Evolutionary conservation across 2,329 filamentous ascomycete species (phyloP), one percentile per base, ranked within the genome.

Genomic region (Aspergillus sp.): DNA sequence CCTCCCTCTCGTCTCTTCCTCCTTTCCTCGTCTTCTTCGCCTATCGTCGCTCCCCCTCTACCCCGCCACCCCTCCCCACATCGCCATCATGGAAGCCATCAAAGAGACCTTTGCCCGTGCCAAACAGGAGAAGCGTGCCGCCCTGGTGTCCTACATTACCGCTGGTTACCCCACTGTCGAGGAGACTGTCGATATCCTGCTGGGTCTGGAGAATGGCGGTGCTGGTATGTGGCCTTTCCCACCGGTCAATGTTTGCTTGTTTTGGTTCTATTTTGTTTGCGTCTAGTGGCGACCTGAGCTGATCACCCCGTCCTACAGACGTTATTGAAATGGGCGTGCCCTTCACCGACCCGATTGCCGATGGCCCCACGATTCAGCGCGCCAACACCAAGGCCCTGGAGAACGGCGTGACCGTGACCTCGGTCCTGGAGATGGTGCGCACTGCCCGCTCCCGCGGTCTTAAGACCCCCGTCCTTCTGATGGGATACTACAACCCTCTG

Each of bases 401-500:
- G 64, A 93, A 99, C 78, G 90, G 91, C 55, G 89, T 97, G 58
- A 95, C 87, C 10, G 88, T 95, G 57, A 79, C 82, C 60, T 85
- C 82, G 48, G 89, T 89, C 14, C 81, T 99, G 38, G 81, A 88
- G 65, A 93, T 96, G 80, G 87, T 96, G 55, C 86, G 87, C 63
- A 83, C 88, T 57, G 90, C 93, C 44, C 82, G 94, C 65, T 80
- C 82, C 62, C 82, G 81, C 56, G 94, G 94, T 40, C 79, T 97
- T 50, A 86, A 82, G 65, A 85, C 87, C 1, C 94, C 94, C 0
- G 83, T 99, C 40, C 76, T 99, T 67, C 82, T 99, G 60, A 99
- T 99, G 94, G 94, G 94, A 65, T 99, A 99, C 82, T 99, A 96
- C 77, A 99, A 99, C 78, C 94, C 94, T 1, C 80, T 97, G 56